Conservation (phyloP, 2,329 filamentous ascomycete genomes). For the Clarireedia paspali region DNA sequence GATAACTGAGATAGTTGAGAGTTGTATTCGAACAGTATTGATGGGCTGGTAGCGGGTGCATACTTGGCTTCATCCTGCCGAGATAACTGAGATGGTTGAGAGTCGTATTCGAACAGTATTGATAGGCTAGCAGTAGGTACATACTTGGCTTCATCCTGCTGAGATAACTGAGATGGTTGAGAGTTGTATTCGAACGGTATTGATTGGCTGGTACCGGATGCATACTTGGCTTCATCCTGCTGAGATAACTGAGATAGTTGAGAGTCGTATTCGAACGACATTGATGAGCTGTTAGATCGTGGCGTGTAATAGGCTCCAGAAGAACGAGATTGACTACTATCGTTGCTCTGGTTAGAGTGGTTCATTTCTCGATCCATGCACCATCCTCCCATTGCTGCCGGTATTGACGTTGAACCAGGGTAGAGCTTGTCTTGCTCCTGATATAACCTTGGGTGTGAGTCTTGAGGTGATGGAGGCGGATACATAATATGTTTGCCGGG, state of each 20-base stretch:
- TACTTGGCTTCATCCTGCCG: not conserved
- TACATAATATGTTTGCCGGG: not conserved
- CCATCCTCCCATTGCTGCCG: not conserved
- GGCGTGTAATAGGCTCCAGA: not conserved
- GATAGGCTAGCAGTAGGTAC: not conserved
- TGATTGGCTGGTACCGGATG: not conserved
- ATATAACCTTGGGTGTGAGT: not conserved
- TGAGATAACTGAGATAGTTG: not conserved
- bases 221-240: not conserved
- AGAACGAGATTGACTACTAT: constrained; percentile 6
- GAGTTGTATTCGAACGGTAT: not conserved
- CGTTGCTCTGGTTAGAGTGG: constrained; percentile 6
- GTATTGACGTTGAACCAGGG: not conserved
- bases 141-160: not conserved
- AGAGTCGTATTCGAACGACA: not conserved
- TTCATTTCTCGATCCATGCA: constrained; percentile 4
- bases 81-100: not conserved
- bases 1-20: not conserved
- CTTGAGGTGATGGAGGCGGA: not conserved
- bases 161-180: not conserved
- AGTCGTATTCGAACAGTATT: not conserved
- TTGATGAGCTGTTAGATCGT: not conserved
- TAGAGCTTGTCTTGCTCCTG: not conserved
- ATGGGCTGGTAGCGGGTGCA: not conserved
- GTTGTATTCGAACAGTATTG: not conserved